A percentile compares a stretch with the other conserved stretches of the same genome.
phyloP scores from a whole-genome alignment of 1,284 basidiomycete species.

The Agaricales sp. region DNA sequence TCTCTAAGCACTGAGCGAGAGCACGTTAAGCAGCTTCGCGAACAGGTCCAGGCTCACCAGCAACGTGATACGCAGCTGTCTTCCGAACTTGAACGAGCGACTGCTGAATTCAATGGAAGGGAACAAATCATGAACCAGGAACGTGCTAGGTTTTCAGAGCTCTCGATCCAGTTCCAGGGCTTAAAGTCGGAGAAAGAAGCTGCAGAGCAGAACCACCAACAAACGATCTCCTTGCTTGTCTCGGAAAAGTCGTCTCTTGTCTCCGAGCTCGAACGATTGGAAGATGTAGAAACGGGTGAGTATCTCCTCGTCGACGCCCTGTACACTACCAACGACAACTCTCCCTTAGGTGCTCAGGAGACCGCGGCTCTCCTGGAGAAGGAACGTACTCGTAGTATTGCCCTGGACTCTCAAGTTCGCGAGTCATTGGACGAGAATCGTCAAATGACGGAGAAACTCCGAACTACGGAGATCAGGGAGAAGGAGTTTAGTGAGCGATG shows the following conservation, averaged over 20 bases:
- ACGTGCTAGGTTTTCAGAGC: constrained; percentile 15
- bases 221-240: constrained; percentile 57
- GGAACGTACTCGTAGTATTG: constrained; percentile 29
- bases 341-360: constrained; percentile 34
- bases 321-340: constrained; percentile 6
- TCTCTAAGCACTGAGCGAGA: too few relatives aligned
- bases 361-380: constrained; percentile 30
- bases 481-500: background rate
- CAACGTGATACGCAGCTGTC: background rate
- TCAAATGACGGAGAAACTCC: background rate
- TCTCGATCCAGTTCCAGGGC: constrained; percentile 22
- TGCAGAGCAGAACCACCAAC: constrained; percentile 42
- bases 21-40: too few relatives aligned
- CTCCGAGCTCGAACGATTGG: constrained; percentile 40
- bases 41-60: background rate
- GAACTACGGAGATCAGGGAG: background rate
- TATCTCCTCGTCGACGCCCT: constrained; percentile 5
- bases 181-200: constrained; percentile 22
- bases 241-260: constrained; percentile 56
- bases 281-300: constrained; percentile 41
- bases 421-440: constrained; percentile 21
- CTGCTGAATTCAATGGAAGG: background rate
- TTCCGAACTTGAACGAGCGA: background rate
- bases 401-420: constrained; percentile 31
- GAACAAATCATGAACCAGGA: constrained; percentile 12